These are phyloP conservation scores for Pseudocercospora musae DNA, from an alignment of 2,329 filamentous ascomycete species.

Conservation along the genomic window DNA sequence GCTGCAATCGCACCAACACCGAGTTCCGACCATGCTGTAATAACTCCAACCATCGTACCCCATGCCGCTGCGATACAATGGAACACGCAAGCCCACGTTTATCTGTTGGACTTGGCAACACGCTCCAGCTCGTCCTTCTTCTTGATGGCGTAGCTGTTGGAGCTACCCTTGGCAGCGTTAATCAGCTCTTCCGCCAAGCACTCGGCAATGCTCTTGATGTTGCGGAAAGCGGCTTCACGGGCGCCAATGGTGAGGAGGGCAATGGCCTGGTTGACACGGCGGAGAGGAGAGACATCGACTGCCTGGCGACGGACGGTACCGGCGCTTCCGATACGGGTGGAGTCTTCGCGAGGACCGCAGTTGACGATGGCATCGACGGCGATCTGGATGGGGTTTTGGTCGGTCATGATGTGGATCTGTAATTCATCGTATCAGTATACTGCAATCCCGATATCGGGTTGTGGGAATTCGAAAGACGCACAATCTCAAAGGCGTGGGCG, in stretches of 20 bases:
- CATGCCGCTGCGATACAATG: background rate
- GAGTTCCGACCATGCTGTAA: constrained; percentile 20
- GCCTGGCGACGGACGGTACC: constrained; percentile 99
- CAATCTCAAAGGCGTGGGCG: constrained; percentile 98
- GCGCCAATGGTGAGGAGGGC: constrained; percentile 98
- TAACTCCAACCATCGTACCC: constrained; percentile 8
- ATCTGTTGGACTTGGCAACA: constrained; percentile 99
- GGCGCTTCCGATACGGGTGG: constrained; percentile 97
- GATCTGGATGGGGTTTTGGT: constrained; percentile 99
- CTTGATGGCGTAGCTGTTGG: constrained; percentile 99
- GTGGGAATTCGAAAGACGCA: constrained; percentile 54
- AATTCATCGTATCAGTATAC: constrained; percentile 8
- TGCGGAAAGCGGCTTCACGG: constrained; percentile 98
- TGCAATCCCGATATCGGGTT: constrained; percentile 5
- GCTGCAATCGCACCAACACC: constrained; percentile 20
- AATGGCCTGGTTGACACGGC: constrained; percentile 99
- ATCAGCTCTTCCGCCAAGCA: constrained; percentile 99
- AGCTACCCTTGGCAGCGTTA: constrained; percentile 99
- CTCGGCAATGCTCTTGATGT: constrained; percentile 99
- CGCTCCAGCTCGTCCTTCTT: constrained; percentile 99
- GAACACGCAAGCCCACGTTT: constrained; percentile 51
- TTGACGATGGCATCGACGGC: constrained; percentile 99
- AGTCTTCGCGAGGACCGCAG: constrained; percentile 99
- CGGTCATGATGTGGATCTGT: constrained; percentile 99
- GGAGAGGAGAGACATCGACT: constrained; percentile 99